These are phyloP conservation scores for Cryptococcus jaspeensis DNA, from an alignment of 1,284 basidiomycete genomes.

Conservation along the genomic window DNA sequence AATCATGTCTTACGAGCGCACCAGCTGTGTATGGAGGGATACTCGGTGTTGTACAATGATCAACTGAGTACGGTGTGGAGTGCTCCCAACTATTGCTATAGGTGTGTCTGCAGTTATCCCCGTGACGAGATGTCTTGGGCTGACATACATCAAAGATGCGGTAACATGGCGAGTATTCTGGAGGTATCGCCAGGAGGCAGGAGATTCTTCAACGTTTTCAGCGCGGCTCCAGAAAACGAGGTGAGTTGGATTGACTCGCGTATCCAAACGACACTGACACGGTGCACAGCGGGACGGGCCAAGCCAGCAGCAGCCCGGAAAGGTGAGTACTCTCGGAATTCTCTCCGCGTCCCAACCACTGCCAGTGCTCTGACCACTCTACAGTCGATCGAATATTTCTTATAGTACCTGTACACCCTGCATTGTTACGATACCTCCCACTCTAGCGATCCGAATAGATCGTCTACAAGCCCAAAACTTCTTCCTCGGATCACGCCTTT, in stretches of 20 bases:
- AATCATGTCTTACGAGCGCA: slow-evolving; percentile 96
- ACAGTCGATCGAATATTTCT: slow-evolving; percentile 48
- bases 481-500: slow-evolving; percentile 36
- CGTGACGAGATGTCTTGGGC: not conserved
- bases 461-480: slow-evolving; percentile 38
- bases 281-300: slow-evolving; percentile 45
- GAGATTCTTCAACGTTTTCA: slow-evolving; percentile 95
- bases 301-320: slow-evolving; percentile 45
- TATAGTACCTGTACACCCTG: slow-evolving; percentile 24
- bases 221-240: slow-evolving; percentile 96
- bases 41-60: slow-evolving; percentile 89
- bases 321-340: slow-evolving; percentile 20
- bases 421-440: slow-evolving; percentile 24
- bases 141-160: slow-evolving; percentile 63
- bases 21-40: slow-evolving; percentile 99
- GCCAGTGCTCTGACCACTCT: slow-evolving; percentile 1
- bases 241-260: slow-evolving; percentile 13
- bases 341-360: not conserved
- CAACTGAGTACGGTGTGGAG: slow-evolving; percentile 97
- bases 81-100: slow-evolving; percentile 91
- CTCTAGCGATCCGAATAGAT: slow-evolving; percentile 40
- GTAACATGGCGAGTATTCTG: slow-evolving; percentile 93
- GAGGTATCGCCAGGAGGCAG: slow-evolving; percentile 88
- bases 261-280: slow-evolving; percentile 4
- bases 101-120: slow-evolving; percentile 30